Conservation (phyloP, 768 basidiomycete species). For the Chalciporus piperatus region DNA sequence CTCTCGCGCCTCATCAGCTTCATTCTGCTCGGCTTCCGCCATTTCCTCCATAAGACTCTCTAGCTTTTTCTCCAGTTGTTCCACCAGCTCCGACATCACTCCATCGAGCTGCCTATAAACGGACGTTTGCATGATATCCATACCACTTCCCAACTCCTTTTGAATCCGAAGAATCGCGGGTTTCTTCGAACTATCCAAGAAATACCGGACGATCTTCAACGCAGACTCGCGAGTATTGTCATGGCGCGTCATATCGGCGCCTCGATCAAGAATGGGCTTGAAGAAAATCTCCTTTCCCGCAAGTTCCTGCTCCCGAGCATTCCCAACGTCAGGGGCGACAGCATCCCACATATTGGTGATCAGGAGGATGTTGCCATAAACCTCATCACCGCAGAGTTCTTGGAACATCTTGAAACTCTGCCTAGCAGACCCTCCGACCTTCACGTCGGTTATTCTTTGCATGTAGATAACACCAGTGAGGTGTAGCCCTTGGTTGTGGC, state of each 20-base stretch:
- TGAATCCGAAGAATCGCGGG: conserved; percentile 50
- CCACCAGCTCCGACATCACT: conserved; percentile 45
- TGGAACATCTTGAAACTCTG: conserved; percentile 50
- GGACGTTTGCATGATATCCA: conserved; percentile 47
- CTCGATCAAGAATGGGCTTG: conserved; percentile 45
- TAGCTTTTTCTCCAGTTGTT: conserved; percentile 45
- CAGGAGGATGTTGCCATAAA: conserved; percentile 46
- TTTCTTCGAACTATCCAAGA: conserved; percentile 32
- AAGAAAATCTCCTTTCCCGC: conserved; percentile 44
- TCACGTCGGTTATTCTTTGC: conserved; percentile 49
- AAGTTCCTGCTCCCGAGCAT: conserved; percentile 44
- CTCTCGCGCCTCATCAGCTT: conserved; percentile 43
- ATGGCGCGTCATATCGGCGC: conserved; percentile 44
- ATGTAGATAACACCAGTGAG: conserved; percentile 50
- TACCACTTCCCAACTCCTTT: conserved; percentile 45
- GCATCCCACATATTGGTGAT: conserved; percentile 53
- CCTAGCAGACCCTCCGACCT: conserved; percentile 44
- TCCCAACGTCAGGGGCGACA: conserved; percentile 32
- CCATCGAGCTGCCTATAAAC: conserved; percentile 52
- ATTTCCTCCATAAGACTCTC: conserved; percentile 43
- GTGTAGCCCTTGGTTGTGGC: conserved; percentile 26
- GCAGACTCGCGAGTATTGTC: conserved; percentile 43
- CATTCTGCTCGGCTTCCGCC: conserved; percentile 39
- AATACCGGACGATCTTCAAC: conserved; percentile 38
- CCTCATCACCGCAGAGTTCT: conserved; percentile 47